Percentiles rank a stretch among this genome's conserved stretches.
Evolutionary conservation across 164 flowering plant genomes (phyloP).

Genomic region (Platanus orientalis): DNA sequence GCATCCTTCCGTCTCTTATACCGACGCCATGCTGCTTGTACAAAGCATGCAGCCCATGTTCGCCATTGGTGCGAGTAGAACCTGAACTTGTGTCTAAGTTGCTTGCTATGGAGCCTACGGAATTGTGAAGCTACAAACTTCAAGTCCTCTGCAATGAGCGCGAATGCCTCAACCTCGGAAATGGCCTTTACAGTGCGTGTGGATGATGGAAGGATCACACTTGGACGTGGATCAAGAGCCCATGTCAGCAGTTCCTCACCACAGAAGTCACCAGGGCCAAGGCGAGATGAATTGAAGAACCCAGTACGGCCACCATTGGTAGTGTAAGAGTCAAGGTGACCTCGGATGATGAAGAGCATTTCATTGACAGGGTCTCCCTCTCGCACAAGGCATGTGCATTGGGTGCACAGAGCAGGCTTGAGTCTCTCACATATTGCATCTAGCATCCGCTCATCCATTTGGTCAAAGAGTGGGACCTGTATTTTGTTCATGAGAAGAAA

Average conservation of each 20-base stretch:
- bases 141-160: constrained; percentile 75
- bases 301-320: constrained; percentile 93
- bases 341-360: constrained; percentile 89
- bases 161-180: constrained; percentile 86
- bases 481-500: not conserved
- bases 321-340: constrained; percentile 85
- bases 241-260: constrained; percentile 94
- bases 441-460: constrained; percentile 88
- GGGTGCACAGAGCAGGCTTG: constrained; percentile 70
- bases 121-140: constrained; percentile 86
- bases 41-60: constrained; percentile 87
- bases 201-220: constrained; percentile 64
- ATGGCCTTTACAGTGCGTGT: constrained; percentile 80
- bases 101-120: constrained; percentile 77
- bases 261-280: constrained; percentile 89
- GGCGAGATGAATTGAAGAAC: constrained; percentile 76
- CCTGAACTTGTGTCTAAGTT: constrained; percentile 73
- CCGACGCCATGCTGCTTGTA: constrained; percentile 91
- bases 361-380: constrained; percentile 95
- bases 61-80: constrained; percentile 95
- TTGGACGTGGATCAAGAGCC: constrained; percentile 83
- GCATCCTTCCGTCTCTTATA: constrained; percentile 41
- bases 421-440: constrained; percentile 96
- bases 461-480: constrained; percentile 89
- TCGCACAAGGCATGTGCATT: constrained; percentile 69